Percentiles rank a stretch among this genome's conserved stretches.
These are phyloP conservation scores for Apiospora arundinis DNA, from an alignment of 2,329 filamentous ascomycete species.

Conservation along the genomic window DNA sequence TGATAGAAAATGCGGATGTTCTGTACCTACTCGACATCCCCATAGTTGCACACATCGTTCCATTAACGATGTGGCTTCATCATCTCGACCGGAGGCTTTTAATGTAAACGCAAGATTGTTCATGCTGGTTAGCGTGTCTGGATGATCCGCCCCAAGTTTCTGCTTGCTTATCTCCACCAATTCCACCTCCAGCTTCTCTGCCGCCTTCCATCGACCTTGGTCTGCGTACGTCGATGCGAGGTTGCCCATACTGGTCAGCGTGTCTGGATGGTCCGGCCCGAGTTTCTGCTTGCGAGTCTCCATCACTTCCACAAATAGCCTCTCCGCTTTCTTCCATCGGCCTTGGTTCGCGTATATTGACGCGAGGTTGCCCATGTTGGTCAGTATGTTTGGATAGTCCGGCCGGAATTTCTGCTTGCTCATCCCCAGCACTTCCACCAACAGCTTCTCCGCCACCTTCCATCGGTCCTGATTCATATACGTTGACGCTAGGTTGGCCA, in stretches of 20 bases:
- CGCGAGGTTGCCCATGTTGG: no score
- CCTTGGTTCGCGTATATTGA: no score
- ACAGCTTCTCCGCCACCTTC: slow-evolving; percentile 18
- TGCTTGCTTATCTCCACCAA: slow-evolving; percentile 19
- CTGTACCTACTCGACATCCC: neutral
- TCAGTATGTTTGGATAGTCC: no score
- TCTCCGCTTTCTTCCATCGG: no score
- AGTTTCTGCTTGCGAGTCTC: no score
- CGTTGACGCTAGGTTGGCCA: slow-evolving; percentile 12
- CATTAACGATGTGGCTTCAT: neutral
- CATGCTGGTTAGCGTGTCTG: slow-evolving; percentile 23
- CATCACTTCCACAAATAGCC: no score
- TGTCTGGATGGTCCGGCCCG: slow-evolving; percentile 21
- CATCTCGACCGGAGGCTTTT: neutral
- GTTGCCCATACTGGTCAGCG: slow-evolving; percentile 21
- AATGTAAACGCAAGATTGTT: slow-evolving; percentile 20
- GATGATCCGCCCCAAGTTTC: no score
- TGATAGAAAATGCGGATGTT: neutral
- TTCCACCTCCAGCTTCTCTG: slow-evolving; percentile 21
- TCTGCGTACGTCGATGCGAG: slow-evolving; percentile 22
- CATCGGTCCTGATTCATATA: neutral
- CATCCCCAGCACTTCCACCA: neutral
- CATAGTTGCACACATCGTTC: neutral
- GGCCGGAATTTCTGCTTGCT: neutral
- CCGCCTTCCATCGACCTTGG: slow-evolving; percentile 22